Evolutionary conservation across 352 stramenopile genomes (phyloP).

Genomic region (Saprolegnia diclina): DNA sequence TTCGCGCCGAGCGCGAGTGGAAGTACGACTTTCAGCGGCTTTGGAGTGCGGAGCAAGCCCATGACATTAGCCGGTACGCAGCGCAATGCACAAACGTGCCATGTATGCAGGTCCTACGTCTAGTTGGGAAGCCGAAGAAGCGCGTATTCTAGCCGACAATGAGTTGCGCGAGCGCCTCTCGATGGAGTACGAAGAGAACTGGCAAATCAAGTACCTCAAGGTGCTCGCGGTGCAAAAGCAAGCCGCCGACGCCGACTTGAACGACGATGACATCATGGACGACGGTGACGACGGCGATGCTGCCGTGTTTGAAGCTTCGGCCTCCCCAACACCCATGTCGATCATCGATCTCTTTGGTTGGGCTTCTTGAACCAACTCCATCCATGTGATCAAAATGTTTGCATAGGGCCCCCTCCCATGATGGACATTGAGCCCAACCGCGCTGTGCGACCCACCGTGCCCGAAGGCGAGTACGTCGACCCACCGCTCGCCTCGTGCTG

Average conservation of each 20-base stretch:
- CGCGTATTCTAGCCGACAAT: conserved; percentile 42
- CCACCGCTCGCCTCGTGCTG: conserved; percentile 61
- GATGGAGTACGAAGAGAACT: conserved; percentile 64
- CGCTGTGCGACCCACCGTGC: conserved; percentile 48
- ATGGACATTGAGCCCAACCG: conserved; percentile 55
- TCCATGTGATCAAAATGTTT: neutral
- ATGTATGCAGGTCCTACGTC: neutral
- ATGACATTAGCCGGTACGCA: conserved; percentile 33
- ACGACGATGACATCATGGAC: conserved; percentile 62
- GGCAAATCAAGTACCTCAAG: conserved; percentile 33
- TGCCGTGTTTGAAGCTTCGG: conserved; percentile 13
- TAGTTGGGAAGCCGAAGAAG: conserved; percentile 51
- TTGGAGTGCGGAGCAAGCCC: conserved; percentile 54
- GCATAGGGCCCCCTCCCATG: conserved; percentile 35
- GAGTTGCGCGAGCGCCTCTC: conserved; percentile 46
- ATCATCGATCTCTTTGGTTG: conserved; percentile 28
- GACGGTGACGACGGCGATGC: conserved; percentile 61
- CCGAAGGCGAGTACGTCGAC: conserved; percentile 62
- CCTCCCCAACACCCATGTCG: neutral
- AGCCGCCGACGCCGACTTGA: conserved; percentile 35
- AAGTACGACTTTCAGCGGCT: conserved; percentile 44
- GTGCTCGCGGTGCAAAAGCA: conserved; percentile 68
- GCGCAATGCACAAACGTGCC: neutral
- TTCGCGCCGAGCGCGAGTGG: conserved; percentile 20
- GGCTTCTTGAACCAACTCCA: conserved; percentile 31